Evolutionary conservation across 1,284 basidiomycete genomes (phyloP), one percentile per base, ranked within the genome.

Genomic region (Pascua guehoae): DNA sequence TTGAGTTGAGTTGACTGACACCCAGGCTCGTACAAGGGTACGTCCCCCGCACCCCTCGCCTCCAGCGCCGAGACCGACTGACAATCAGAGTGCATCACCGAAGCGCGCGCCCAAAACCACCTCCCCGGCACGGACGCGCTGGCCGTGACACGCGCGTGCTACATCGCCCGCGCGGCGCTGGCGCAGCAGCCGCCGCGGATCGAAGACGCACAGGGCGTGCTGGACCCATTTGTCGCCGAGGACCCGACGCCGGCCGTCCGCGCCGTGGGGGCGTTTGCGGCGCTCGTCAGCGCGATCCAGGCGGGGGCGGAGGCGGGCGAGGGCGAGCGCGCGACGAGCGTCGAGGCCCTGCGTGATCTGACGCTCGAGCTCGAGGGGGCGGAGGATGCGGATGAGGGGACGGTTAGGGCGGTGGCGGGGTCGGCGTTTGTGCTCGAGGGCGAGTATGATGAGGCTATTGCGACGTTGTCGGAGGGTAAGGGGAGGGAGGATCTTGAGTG

Each of bases 401-500:
- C 85, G 36, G 89, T 93, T 1, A 81, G 85, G 53, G 88, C 88
- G 15, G 77, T 91, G 4, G 88, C 90, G 15, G 91, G 86, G 8
- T 91, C 88, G 4, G 88, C 91, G 1, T 95, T 94, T 74, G 82
- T 86, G 15, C 79, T 84, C 17, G 88, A 88, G 18, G 87, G 87
- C 5, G 92, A 96, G 78, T 76, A 88, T 15, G 91, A 95, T 76
- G 93, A 96, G 78, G 91, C 91, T 0, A 79, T 96, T 36, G 91
- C 94, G 72, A 91, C 89, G 0, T 81, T 96, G 36, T 85, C 86
- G 12, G 84, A 81, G 17, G 84, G 84, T 38, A 80, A 83, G 36
- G 85, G 86, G 41, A 85, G 84, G 41, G 84, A 87, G 67, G 88
- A 90, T 73, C 81, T 92, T 53, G 91, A 89, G 80, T 89, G 89